phyloP scores from a whole-genome alignment of 2,329 filamentous ascomycete genomes.

The Verticillium zaregamsianum region DNA sequence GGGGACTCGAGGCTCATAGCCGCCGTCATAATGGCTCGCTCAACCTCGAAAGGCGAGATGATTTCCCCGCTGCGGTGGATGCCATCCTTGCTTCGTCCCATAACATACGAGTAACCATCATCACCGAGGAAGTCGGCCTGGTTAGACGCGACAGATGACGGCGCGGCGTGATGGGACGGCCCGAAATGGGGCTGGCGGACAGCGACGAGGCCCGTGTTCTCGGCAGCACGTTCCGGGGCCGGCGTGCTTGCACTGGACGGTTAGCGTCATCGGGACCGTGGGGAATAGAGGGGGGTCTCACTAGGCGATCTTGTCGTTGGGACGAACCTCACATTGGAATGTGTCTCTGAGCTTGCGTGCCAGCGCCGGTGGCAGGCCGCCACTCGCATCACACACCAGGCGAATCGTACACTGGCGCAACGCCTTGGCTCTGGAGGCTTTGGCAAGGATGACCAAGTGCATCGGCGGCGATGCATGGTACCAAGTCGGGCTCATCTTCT shows the following conservation, averaged over 20 bases:
- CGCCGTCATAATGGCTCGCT: constrained; percentile 48
- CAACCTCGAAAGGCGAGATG: constrained; percentile 54
- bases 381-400: constrained; percentile 51
- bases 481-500: constrained; percentile 45
- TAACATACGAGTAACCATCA: constrained; percentile 49
- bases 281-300: constrained; percentile 14
- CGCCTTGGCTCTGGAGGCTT: constrained; percentile 35
- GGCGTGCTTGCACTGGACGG: not conserved
- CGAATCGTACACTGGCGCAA: constrained; percentile 38
- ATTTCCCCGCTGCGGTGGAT: constrained; percentile 55
- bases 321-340: constrained; percentile 48
- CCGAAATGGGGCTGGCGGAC: constrained; percentile 27
- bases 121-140: constrained; percentile 48
- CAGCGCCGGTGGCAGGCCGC: constrained; percentile 46
- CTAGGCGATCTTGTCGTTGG: constrained; percentile 58
- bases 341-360: constrained; percentile 44
- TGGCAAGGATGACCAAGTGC: constrained; percentile 49
- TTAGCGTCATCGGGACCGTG: not conserved
- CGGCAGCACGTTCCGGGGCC: not conserved
- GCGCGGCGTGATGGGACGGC: constrained; percentile 42
- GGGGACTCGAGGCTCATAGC: constrained; percentile 35
- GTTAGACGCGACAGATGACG: constrained; percentile 49
- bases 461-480: constrained; percentile 56
- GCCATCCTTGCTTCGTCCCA: constrained; percentile 51
- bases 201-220: not conserved